These are phyloP conservation scores for Apiotrichum sp. DNA, from an alignment of 1,284 basidiomycete species.

Conservation along the genomic window DNA sequence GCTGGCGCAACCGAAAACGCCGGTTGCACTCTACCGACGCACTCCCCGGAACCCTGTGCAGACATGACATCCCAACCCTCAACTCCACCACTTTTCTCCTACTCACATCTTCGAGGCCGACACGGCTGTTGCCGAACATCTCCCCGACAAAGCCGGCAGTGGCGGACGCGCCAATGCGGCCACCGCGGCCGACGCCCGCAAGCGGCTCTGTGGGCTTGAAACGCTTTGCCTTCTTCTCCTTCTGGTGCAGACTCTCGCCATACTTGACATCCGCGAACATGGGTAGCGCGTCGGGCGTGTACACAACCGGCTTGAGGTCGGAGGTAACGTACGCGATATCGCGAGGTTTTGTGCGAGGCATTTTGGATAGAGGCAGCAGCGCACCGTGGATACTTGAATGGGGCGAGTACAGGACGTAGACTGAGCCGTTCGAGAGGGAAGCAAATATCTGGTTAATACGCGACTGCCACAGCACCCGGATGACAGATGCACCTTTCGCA, in stretches of 20 bases:
- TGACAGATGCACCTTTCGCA: conserved; percentile 67
- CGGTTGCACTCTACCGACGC: too few species aligned
- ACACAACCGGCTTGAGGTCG: conserved; percentile 65
- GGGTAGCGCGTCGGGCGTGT: conserved; percentile 80
- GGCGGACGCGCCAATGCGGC: conserved; percentile 88
- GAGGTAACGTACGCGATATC: conserved; percentile 76
- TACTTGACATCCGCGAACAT: conserved; percentile 81
- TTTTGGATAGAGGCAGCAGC: conserved; percentile 65
- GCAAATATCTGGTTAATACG: conserved; percentile 94
- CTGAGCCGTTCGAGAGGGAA: conserved; percentile 77
- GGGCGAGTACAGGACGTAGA: conserved; percentile 86
- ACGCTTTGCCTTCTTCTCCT: conserved; percentile 81
- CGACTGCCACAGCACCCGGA: conserved; percentile 88
- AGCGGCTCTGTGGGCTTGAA: conserved; percentile 85
- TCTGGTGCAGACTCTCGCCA: conserved; percentile 78
- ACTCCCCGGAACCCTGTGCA: too few species aligned
- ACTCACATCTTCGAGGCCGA: conserved; percentile 81
- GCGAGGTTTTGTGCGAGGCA: conserved; percentile 60
- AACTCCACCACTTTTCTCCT: too few species aligned
- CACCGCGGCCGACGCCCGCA: conserved; percentile 82
- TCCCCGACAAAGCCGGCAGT: conserved; percentile 93
- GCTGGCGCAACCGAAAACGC: too few species aligned
- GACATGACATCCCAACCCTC: too few species aligned
- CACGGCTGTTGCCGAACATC: conserved; percentile 53
- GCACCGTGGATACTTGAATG: conserved; percentile 81